Evolutionary conservation across 2,329 filamentous ascomycete genomes (phyloP).

Genomic region (Claviceps sp.): DNA sequence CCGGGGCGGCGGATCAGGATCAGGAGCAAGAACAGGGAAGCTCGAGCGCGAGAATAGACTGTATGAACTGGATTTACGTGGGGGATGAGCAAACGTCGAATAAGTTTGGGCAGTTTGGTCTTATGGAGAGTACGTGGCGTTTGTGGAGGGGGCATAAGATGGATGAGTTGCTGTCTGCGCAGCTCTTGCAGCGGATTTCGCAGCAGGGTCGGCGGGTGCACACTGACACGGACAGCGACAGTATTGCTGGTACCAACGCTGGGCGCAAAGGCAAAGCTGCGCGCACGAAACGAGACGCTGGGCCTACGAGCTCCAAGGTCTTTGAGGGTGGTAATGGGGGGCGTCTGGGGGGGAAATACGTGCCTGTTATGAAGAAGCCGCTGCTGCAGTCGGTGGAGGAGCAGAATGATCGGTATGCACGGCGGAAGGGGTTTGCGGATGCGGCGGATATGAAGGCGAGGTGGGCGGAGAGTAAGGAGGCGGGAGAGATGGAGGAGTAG

Average conservation of each 20-base stretch:
- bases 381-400: conserved; percentile 36
- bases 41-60: conserved; percentile 30
- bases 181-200: conserved; percentile 52
- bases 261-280: not conserved
- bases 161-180: conserved; percentile 70
- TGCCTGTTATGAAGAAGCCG: conserved; percentile 38
- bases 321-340: conserved; percentile 44
- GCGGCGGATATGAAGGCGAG: conserved; percentile 33
- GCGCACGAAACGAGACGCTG: conserved; percentile 11
- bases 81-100: conserved; percentile 48
- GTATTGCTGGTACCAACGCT: too few relatives aligned
- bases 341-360: conserved; percentile 37
- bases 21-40: not conserved
- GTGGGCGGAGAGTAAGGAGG: conserved; percentile 8
- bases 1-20: conserved; percentile 2
- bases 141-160: conserved; percentile 77
- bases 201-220: conserved; percentile 18
- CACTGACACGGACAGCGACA: not conserved
- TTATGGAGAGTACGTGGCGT: conserved; percentile 68
- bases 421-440: conserved; percentile 42
- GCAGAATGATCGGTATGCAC: conserved; percentile 48
- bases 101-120: conserved; percentile 50
- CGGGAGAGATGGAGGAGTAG: conserved; percentile 13
- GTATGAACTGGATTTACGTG: conserved; percentile 65
- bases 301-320: conserved; percentile 15